Base-by-base conservation (phyloP, 257 asterid genomes). In the Parsonsia alboflavescens region DNA sequence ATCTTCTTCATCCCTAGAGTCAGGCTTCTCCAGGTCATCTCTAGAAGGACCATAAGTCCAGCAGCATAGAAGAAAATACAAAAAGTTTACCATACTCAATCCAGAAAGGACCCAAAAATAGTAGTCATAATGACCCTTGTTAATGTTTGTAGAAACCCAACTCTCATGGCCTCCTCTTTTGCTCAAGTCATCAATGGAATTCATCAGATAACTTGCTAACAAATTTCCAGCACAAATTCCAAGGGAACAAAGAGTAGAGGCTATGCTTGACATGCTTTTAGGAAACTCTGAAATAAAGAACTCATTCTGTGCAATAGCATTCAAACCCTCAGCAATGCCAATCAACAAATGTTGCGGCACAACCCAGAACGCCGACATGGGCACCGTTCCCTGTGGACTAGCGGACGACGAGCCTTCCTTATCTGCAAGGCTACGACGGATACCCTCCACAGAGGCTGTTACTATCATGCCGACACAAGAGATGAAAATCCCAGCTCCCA, bases 361-460 rank as follows among this genome's bases (percentile, higher is more conserved):
- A 67, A 92, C 78, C 96, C 96, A 92, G 68, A 90, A n/a, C 0
- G 96, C 96, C 4, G 97, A 90, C 87, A 92, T 86, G 22, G 66
- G 70, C 1, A 68, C 67, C 5, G 59, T 26, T 0, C 75, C 69
- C 65, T 56, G 8, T 8, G 74, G 82, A 71, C 61, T 52, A 56
- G 80, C 73, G 15, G 62, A 62, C 26, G 56, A 53, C 9, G n/a
- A n/a, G 39, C 83, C 84, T 67, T 80, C 72, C 24, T 59, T 26
- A 39, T 71, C 58, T n/a, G 85, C 87, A 0, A 57, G 28, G 30
- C 68, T 71, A 22, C 94, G 73, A 7, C 97, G 90, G 6, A 79
- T 11, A 21, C 75, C 72, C 77, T 93, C 98, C 1, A 91, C 87
- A 0, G 24, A 16, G 1, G 95, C 86, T 3, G 96, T 73, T 57